These are phyloP conservation scores for Emericellopsis cladophorae DNA, from an alignment of 2,329 filamentous ascomycete genomes.

Conservation along the genomic window DNA sequence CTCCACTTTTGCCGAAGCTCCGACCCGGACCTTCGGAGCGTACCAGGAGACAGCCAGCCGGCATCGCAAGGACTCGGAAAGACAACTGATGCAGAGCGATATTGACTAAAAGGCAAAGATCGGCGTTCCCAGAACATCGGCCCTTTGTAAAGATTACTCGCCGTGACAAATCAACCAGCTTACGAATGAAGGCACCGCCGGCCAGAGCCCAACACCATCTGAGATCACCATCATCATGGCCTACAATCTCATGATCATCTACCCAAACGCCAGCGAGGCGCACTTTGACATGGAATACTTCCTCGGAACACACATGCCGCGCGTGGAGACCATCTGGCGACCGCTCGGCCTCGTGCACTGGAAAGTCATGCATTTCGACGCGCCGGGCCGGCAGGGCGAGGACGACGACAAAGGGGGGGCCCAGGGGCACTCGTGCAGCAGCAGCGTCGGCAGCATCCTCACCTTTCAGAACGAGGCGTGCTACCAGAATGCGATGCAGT, in stretches of 20 bases:
- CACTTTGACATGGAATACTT: constrained; percentile 36
- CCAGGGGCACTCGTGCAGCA: too few relatives aligned
- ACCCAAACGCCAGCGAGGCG: constrained; percentile 24
- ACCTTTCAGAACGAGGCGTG: neutral
- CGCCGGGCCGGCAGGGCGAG: neutral
- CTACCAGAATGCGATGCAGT: neutral
- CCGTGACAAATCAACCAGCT: too few relatives aligned
- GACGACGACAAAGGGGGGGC: neutral
- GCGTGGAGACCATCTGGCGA: constrained; percentile 24
- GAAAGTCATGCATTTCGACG: constrained; percentile 10
- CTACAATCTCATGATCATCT: constrained; percentile 13
- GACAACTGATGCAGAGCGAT: too few relatives aligned
- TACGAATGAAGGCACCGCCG: too few relatives aligned
- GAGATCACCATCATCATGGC: neutral
- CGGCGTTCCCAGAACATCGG: too few relatives aligned
- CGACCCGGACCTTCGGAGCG: too few relatives aligned
- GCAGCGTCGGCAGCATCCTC: neutral
- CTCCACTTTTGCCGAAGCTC: too few relatives aligned
- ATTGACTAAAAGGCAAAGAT: too few relatives aligned
- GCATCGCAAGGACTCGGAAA: too few relatives aligned
- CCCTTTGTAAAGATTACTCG: too few relatives aligned
- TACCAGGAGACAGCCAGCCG: too few relatives aligned
- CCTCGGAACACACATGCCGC: constrained; percentile 29
- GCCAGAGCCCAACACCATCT: too few relatives aligned
- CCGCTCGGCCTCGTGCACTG: constrained; percentile 23